Percentiles rank a stretch among this genome's conserved stretches.
Evolutionary conservation across 176 grass and related monocot species (phyloP).

Genomic region (Panicum miliaceum): DNA sequence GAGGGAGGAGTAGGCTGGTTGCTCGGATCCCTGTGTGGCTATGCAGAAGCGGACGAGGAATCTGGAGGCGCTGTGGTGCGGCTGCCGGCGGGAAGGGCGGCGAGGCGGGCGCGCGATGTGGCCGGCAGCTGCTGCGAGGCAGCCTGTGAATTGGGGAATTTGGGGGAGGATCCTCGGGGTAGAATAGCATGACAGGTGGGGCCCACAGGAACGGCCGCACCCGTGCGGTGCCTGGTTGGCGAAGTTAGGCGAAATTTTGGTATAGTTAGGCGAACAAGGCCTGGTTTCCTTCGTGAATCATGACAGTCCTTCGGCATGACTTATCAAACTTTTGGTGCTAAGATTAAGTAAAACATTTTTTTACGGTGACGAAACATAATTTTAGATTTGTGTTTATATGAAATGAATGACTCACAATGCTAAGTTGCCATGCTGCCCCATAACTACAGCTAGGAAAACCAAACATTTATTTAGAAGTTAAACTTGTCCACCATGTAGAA

Average conservation of each 20-base stretch:
- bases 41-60: not conserved
- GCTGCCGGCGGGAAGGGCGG: conserved; percentile 27
- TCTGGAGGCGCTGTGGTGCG: not conserved
- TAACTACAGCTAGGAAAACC: not conserved
- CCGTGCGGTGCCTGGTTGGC: conserved; percentile 21
- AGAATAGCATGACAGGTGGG: not conserved
- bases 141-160: conserved; percentile 29
- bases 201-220: not conserved
- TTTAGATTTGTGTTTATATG: not conserved
- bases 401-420: not conserved
- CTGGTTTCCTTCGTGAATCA: not conserved
- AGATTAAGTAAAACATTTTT: not conserved
- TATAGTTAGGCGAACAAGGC: not conserved
- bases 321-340: not conserved
- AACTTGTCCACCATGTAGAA: too few species aligned
- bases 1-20: not conserved
- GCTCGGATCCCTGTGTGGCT: not conserved
- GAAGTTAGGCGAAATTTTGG: conserved; percentile 25
- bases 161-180: not conserved
- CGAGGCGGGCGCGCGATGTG: conserved; percentile 30
- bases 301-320: not conserved
- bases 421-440: not conserved
- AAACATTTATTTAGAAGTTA: not conserved
- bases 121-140: conserved; percentile 19
- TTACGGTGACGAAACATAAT: not conserved